Conservation (phyloP, 495 filamentous ascomycete species). For the Penicillium bovifimosum region DNA sequence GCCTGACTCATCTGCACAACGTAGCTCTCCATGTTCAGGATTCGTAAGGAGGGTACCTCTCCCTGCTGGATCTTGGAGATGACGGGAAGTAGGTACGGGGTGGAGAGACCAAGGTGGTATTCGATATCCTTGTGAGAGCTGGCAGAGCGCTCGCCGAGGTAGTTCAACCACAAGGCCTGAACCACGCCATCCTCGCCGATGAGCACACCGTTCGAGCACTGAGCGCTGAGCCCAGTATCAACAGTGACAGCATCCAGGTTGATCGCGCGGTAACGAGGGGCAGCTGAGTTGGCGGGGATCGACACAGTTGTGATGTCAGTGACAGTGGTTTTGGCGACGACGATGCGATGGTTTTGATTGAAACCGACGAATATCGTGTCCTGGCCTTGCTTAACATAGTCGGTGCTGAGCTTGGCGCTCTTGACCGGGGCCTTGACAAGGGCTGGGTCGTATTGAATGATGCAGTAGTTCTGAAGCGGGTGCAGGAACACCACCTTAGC, state of each 20-base stretch:
- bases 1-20: constrained; percentile 95
- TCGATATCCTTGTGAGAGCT: constrained; percentile 84
- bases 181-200: constrained; percentile 86
- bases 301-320: constrained; percentile 97
- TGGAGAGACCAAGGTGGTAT: constrained; percentile 91
- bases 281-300: constrained; percentile 84
- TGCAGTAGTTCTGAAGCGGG: constrained; percentile 94
- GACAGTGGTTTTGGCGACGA: constrained; percentile 88
- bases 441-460: constrained; percentile 89
- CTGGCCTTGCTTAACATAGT: constrained; percentile 81
- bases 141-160: constrained; percentile 80
- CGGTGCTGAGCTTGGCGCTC: constrained; percentile 73
- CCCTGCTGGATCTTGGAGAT: constrained; percentile 78
- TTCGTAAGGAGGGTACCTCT: constrained; percentile 70
- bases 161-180: constrained; percentile 92
- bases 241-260: constrained; percentile 98
- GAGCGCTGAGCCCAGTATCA: constrained; percentile 81
- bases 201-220: constrained; percentile 93
- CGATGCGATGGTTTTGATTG: constrained; percentile 90
- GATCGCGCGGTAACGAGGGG: constrained; percentile 91
- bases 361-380: constrained; percentile 94
- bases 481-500: constrained; percentile 96
- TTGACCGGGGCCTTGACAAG: constrained; percentile 90
- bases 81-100: constrained; percentile 80
- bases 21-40: constrained; percentile 89